A percentile compares a stretch with the other conserved stretches of the same genome.
Evolutionary conservation across 768 basidiomycete species (phyloP).

Genomic region (Mycena maculata): DNA sequence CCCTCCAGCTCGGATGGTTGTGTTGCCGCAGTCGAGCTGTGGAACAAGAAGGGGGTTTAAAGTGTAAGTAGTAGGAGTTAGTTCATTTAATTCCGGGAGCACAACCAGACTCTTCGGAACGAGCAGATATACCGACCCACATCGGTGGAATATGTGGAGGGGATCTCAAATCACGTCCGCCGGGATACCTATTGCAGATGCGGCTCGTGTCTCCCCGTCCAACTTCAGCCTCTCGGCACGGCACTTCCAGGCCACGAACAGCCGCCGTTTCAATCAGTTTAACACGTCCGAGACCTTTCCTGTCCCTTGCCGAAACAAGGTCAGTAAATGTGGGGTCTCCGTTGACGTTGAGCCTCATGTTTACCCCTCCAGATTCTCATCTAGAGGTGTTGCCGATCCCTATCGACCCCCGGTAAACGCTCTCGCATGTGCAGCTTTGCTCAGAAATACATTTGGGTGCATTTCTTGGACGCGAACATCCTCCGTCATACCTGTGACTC

Average conservation of each 20-base stretch:
- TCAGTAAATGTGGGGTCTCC: slow-evolving; percentile 20
- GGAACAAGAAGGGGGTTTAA: not conserved
- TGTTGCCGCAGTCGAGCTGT: not conserved
- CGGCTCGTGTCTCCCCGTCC: not conserved
- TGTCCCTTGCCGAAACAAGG: slow-evolving; percentile 17
- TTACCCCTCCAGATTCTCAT: not conserved
- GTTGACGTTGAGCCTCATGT: not conserved
- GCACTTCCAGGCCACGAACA: slow-evolving; percentile 17
- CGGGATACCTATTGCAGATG: slow-evolving; percentile 1
- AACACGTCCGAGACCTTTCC: slow-evolving; percentile 1
- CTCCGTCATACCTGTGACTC: too few species aligned
- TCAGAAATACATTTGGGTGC: too few species aligned
- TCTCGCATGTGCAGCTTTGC: not conserved
- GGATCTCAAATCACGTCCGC: not conserved
- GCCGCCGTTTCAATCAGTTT: slow-evolving; percentile 1
- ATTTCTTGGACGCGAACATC: too few species aligned
- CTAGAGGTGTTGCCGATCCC: slow-evolving; percentile 1
- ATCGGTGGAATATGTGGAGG: slow-evolving; percentile 3
- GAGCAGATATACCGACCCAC: not conserved
- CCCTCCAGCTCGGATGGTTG: not conserved
- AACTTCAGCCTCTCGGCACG: slow-evolving; percentile 28
- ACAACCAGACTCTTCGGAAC: slow-evolving; percentile 10
- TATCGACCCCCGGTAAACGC: too few species aligned
- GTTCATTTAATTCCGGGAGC: not conserved
- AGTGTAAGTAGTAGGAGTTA: not conserved